These are phyloP conservation scores for Flaveria ramosissima DNA, from an alignment of 129 eudicot species.

Conservation along the genomic window DNA sequence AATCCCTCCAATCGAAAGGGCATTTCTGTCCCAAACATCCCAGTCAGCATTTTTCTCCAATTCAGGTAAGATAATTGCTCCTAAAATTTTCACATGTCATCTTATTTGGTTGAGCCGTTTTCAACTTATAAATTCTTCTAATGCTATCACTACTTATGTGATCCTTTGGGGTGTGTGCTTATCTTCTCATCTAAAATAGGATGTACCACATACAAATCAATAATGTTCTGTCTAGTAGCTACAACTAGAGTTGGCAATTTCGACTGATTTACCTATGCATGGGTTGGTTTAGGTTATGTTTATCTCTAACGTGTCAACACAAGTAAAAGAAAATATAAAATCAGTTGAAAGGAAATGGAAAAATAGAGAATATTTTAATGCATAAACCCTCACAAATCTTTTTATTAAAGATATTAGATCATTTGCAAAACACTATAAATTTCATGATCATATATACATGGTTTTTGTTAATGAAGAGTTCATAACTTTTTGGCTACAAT, in stretches of 20 bases:
- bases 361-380: neutral
- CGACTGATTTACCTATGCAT: neutral
- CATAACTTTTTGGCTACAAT: neutral
- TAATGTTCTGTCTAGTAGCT: neutral
- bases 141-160: constrained; percentile 4
- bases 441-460: constrained; percentile 3
- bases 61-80: constrained; percentile 55
- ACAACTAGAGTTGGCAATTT: neutral
- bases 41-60: constrained; percentile 52
- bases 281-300: neutral
- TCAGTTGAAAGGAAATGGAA: neutral
- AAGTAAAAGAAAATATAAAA: neutral
- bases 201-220: constrained; percentile 11
- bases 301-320: neutral
- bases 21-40: constrained; percentile 78
- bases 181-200: neutral
- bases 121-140: constrained; percentile 22
- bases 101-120: constrained; percentile 2
- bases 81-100: constrained; percentile 4
- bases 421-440: neutral
- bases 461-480: neutral
- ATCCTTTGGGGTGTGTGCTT: constrained; percentile 7
- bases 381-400: neutral
- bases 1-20: constrained; percentile 73
- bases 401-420: neutral